Evolutionary conservation across 2,329 filamentous ascomycete species (phyloP), one percentile per base, ranked within the genome.

Genomic region (Paracoccidioides brasiliensis): DNA sequence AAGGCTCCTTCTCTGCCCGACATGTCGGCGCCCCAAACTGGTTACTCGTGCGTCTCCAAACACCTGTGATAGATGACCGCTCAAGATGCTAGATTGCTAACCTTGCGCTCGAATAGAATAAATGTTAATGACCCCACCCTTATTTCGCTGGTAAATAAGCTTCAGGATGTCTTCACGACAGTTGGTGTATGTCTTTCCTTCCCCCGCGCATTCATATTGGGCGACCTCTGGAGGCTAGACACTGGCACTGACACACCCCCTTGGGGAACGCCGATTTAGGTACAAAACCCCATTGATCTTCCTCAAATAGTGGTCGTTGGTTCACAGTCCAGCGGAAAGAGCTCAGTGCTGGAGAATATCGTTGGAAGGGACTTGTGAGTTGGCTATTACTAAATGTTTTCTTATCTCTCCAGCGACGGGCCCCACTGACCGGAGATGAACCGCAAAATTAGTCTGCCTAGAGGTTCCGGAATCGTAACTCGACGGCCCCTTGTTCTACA

Each of bases 291-390:
- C 60, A 98, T 98, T 79, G 93, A 98, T 77, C 77, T 98, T 61
- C 93, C 93, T 55, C 93, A 98, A 78, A 98, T 98, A 71, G 91
- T 86, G 64, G 93, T 98, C 64, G 93, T 98, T 56, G 93, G 93
- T 68, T 96, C 90, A 73, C 93, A 98, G 77, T 98, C 93, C 22
- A 96, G 91, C 73, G 93, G 93, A 76, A 98, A 98, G 84, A 96
- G 90, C 80, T 98, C 93, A 15, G 93, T 98, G 64, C 76, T 98
- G 67, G 93, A 98, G 75, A 98, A 98, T 69, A 98, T 98, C 67
- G 93, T 98, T 56, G 93, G 93, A 57, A 83, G 93, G 78, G 93
- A 98, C 76, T 98, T 98, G 91, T 97, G 80, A 77, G 88, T 79
- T 57, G 54, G 54, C 45, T 7, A 7, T 46, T 33, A 49, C 57